These are phyloP conservation scores for Serpula lacrymans DNA, from an alignment of 768 basidiomycete genomes.

Conservation along the genomic window DNA sequence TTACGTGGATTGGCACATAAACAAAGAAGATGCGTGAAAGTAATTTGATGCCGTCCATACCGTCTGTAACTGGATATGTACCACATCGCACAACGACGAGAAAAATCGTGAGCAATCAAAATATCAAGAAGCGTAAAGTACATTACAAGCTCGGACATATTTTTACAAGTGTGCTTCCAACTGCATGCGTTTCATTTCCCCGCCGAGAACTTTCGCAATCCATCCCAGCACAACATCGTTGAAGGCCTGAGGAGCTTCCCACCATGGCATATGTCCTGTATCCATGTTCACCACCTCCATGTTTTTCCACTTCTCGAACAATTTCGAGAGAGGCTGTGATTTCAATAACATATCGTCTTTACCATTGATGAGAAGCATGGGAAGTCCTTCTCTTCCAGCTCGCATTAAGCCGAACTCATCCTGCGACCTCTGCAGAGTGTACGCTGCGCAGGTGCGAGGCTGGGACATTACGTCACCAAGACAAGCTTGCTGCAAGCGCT, in stretches of 20 bases:
- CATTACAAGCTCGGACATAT: too few species aligned
- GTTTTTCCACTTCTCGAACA: conserved; percentile 22
- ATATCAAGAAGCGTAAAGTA: too few species aligned
- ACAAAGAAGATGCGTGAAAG: too few species aligned
- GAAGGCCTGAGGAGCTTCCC: conserved; percentile 19
- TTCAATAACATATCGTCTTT: conserved; percentile 21
- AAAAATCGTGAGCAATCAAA: too few species aligned
- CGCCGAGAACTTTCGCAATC: too few species aligned
- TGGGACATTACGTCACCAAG: conserved; percentile 25
- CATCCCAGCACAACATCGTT: conserved; percentile 20
- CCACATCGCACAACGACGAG: too few species aligned
- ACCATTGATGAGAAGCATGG: conserved; percentile 24
- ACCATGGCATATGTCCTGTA: conserved; percentile 29
- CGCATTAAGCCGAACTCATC: conserved; percentile 18
- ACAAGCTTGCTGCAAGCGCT: conserved; percentile 11
- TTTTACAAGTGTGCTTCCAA: too few species aligned
- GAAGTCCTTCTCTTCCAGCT: conserved; percentile 21
- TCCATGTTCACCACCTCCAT: conserved; percentile 21
- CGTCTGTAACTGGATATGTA: too few species aligned
- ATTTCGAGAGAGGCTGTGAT: conserved; percentile 18
- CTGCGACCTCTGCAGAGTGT: conserved; percentile 22
- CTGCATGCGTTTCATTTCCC: too few species aligned
- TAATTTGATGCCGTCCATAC: too few species aligned
- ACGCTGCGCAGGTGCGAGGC: conserved; percentile 18
- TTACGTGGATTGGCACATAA: too few species aligned